Base-by-base conservation (phyloP, 306 rosid species). In the Gillenia trifoliata region DNA sequence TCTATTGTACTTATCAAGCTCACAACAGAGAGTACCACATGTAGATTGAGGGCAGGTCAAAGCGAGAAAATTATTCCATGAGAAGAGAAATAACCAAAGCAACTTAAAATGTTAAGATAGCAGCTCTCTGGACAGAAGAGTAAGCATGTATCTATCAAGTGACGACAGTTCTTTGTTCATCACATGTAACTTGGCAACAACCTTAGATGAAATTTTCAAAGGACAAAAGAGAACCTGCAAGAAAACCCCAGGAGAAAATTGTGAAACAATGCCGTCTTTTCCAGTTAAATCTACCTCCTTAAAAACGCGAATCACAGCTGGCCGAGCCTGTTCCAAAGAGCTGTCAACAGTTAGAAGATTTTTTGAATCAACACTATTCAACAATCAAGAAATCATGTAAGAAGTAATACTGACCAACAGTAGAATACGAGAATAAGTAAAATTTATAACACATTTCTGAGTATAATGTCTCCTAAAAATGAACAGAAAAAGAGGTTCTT, bases 201-300 rank as follows among this genome's bases (percentile, higher is more conserved):
- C 22, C 29, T 56, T 10, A 65, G 71, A 70, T 25, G 54, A 70
- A 75, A 70, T 11, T 28, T 67, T 55, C 26, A 68, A 22, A 70
- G 64, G 34, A 64, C 71, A 72, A 66, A 64, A 66, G 22, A 85
- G 40, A 79, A 94, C 98, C 97, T 92, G 99, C 75, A 88, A 67
- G 88, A 88, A 94, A 78, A 94, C 96, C 74, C 96, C 98, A 49
- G 95, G 96, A 73, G 97, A 89, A 77, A 81, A 81, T 78, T 90
- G 93, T 75, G 99, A 94, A 75, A 89, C 93, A 75, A 89, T 79
- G 78, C 99, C 97, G 82, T 86, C 96, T 81, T 86, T 86, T 81
- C 95, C 97, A 66, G 89, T 87, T 85, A 94, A 90, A 82, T 80
- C 95, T 61, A 87, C 95, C 86, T 33, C 80, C 83, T 85, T 83